Conservation (phyloP, 495 filamentous ascomycete genomes). For the Podospora conica region DNA sequence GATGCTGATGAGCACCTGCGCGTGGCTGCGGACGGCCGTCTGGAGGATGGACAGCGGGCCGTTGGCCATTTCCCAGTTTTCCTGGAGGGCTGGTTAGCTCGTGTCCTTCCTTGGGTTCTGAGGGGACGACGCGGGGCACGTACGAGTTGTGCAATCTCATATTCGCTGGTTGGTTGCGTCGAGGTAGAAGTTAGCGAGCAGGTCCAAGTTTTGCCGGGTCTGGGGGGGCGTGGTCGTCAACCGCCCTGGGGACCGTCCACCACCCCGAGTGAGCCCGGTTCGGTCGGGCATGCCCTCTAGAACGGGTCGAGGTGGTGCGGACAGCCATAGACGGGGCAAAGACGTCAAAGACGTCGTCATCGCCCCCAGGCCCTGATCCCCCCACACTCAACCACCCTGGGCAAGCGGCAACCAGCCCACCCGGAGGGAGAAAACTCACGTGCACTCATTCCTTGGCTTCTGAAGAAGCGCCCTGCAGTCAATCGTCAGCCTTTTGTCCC, state of each 20-base stretch:
- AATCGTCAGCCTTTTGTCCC: constrained; percentile 2
- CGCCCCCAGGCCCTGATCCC: not conserved
- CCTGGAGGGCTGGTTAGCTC: constrained; percentile 6
- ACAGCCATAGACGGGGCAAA: no score
- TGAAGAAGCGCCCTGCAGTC: constrained; percentile 20
- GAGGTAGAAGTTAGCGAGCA: not conserved
- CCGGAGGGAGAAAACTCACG: constrained; percentile 18
- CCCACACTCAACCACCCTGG: not conserved
- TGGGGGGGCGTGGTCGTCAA: no score
- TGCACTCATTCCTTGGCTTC: constrained; percentile 29
- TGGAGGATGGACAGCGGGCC: constrained; percentile 69
- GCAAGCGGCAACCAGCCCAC: not conserved
- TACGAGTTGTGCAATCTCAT: constrained; percentile 28
- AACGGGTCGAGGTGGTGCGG: not conserved
- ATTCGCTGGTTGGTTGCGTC: constrained; percentile 14
- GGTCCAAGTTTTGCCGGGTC: not conserved
- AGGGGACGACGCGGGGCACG: not conserved
- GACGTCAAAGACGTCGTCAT: not conserved
- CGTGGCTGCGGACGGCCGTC: constrained; percentile 79
- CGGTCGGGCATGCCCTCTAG: not conserved
- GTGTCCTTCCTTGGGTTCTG: not conserved
- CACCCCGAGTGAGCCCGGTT: not conserved
- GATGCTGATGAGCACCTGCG: constrained; percentile 84
- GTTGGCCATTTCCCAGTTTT: constrained; percentile 29
- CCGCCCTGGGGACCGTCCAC: not conserved